Evolutionary conservation across 306 rosid genomes (phyloP), one percentile per base, ranked within the genome.

Genomic region (Begonia fuchsioides): DNA sequence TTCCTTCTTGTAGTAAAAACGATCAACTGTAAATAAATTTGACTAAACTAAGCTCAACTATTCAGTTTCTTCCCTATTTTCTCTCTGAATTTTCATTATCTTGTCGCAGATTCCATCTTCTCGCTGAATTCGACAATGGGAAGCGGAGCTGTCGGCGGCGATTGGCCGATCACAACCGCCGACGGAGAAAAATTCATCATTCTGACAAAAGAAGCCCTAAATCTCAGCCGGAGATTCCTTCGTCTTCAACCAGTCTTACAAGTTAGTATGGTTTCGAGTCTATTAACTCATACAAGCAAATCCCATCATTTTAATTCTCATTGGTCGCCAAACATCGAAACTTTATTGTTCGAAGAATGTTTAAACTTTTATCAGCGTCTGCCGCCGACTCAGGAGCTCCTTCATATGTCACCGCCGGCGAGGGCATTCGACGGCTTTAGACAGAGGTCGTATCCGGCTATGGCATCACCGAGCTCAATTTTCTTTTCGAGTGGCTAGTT

Each of bases 141-240:
- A 90, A 90, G 60, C 87, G 98, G 20, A 90, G 98, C 69, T 90
- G 98, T 75, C 76, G 98, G 66, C 84, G 81, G 73, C 76, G 98
- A 58, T 20, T 90, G 60, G 98, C 98, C 1, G 98, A 90, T 65
- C 98, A 90, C 62, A 90, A 90, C 64, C 98, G 98, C 51, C 86
- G 98, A 46, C 48, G 98, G 62, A 72, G 98, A 56, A 90, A 90
- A 74, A 79, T 82, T 45, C 97, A 70, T 26, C 71, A 80, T 52
- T 46, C 55, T 51, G 82, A 66, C 56, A 84, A 71, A 17, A 64
- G 13, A 17, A 52, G 8, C 35, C 35, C 51, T 32, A 59, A 32
- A 45, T 60, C 64, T 55, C 83, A 61, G 17, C 79, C 20, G 5
- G 43, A 69, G 41, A 66, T 15, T 39, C 17, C 26, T 14, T 14